Conservation (phyloP, 768 basidiomycete genomes). For the Boletus coccyginus region DNA sequence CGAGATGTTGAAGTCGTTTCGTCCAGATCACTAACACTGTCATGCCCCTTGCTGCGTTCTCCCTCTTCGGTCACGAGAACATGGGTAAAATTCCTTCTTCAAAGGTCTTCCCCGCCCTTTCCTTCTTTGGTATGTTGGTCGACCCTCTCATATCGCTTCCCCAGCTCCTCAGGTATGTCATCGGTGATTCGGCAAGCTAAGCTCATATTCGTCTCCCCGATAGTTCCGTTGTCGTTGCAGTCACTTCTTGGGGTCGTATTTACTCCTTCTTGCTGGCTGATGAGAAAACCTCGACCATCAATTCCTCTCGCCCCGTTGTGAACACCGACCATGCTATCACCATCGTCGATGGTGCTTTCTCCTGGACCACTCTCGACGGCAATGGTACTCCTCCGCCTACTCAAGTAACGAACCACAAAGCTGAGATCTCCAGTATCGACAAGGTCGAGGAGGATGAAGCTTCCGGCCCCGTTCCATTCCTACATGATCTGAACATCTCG, state of each 20-base stretch:
- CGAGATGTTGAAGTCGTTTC: slow-evolving; percentile 1
- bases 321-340: slow-evolving; percentile 20
- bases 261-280: slow-evolving; percentile 27
- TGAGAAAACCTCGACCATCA: slow-evolving; percentile 15
- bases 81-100: slow-evolving; percentile 20
- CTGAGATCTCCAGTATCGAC: slow-evolving; percentile 7
- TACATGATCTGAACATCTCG: slow-evolving; percentile 20
- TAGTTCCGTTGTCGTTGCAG: slow-evolving; percentile 25
- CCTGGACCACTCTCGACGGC: slow-evolving; percentile 20
- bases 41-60: slow-evolving; percentile 33
- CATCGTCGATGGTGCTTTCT: slow-evolving; percentile 21
- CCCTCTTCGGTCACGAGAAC: slow-evolving; percentile 27
- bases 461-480: slow-evolving; percentile 12
- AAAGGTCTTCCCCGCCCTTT: slow-evolving; percentile 29
- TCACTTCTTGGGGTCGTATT: slow-evolving; percentile 28
- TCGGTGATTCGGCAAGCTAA: background rate
- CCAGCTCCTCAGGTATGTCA: slow-evolving; percentile 27
- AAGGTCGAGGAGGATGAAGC: slow-evolving; percentile 7
- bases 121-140: slow-evolving; percentile 32
- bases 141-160: slow-evolving; percentile 30
- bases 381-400: background rate
- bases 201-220: background rate
- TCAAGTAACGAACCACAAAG: background rate
- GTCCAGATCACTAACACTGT: slow-evolving; percentile 24
- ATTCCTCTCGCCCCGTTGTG: background rate